Conservation (phyloP, 2,329 filamentous ascomycete genomes). For the Alternaria brassicae region DNA sequence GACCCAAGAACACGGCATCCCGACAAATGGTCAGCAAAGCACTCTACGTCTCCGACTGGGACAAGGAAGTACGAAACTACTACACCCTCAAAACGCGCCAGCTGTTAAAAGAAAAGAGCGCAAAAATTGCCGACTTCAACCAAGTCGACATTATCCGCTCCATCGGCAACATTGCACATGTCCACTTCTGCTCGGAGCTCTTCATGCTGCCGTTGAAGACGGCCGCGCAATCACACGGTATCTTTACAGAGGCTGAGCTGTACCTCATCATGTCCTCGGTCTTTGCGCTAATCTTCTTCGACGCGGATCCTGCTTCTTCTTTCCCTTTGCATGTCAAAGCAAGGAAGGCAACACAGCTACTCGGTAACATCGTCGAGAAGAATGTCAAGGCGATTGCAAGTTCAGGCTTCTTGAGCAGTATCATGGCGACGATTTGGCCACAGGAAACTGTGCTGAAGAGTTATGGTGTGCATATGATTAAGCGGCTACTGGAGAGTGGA, state of each 20-base stretch:
- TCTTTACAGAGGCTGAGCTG: constrained; percentile 63
- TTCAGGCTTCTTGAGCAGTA: constrained; percentile 50
- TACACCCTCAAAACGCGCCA: constrained; percentile 69
- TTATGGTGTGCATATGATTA: constrained; percentile 65
- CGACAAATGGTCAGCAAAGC: constrained; percentile 56
- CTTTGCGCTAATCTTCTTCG: constrained; percentile 63
- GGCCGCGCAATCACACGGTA: constrained; percentile 56
- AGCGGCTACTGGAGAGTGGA: constrained; percentile 58
- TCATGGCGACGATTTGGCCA: constrained; percentile 53
- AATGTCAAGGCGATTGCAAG: constrained; percentile 57
- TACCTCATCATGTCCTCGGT: constrained; percentile 62
- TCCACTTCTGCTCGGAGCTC: constrained; percentile 62
- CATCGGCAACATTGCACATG: constrained; percentile 62
- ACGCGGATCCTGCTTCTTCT: constrained; percentile 60
- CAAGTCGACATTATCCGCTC: constrained; percentile 74
- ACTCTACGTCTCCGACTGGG: constrained; percentile 68
- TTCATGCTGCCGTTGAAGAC: constrained; percentile 65
- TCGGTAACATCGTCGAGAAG: constrained; percentile 59
- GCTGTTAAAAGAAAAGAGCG: constrained; percentile 70
- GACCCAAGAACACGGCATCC: constrained; percentile 39
- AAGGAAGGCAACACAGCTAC: constrained; percentile 55
- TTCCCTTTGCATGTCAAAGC: constrained; percentile 61
- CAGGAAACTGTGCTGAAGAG: constrained; percentile 54
- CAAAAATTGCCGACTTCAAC: constrained; percentile 65
- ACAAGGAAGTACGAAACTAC: constrained; percentile 69